phyloP scores from a whole-genome alignment of 108 stramenopile genomes.

The Fragilaria crotonensis region DNA sequence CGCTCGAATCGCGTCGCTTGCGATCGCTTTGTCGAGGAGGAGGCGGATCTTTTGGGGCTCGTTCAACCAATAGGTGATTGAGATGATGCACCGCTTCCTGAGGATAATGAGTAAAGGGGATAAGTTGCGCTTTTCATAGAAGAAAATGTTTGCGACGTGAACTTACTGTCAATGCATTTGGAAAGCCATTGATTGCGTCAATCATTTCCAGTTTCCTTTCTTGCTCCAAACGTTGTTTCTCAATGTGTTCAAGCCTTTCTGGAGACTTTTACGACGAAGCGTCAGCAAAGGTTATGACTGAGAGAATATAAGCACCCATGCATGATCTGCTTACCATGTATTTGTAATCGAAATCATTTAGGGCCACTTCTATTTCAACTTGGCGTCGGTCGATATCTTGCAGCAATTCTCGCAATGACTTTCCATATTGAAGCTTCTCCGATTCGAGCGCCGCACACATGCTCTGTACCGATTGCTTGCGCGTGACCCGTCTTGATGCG shows the following conservation, averaged over 20 bases:
- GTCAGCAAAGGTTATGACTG: not conserved
- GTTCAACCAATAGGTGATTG: constrained; percentile 14
- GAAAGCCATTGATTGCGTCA: constrained; percentile 35
- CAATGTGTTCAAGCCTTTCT: constrained; percentile 1
- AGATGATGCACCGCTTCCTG: constrained; percentile 7
- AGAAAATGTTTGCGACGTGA: not conserved
- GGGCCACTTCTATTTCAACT: constrained; percentile 2
- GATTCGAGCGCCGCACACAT: constrained; percentile 3
- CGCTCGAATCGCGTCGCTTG: not conserved
- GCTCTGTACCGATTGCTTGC: not conserved
- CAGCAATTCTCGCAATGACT: constrained; percentile 21
- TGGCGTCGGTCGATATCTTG: constrained; percentile 26
- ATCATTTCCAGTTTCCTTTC: constrained; percentile 27
- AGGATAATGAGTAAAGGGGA: not conserved
- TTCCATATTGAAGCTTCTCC: constrained; percentile 14
- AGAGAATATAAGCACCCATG: not conserved
- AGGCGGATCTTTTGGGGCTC: constrained; percentile 30
- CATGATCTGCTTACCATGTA: not conserved
- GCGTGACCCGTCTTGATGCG: not conserved
- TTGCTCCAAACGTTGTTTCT: constrained; percentile 4
- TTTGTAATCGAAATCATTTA: not conserved
- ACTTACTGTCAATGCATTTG: constrained; percentile 20
- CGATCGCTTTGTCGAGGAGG: constrained; percentile 26
- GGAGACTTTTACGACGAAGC: not conserved
- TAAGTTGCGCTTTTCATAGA: not conserved